Evolutionary conservation across 129 eudicot genomes (phyloP), one percentile per base, ranked within the genome.

Genomic region (Mikania micrantha): DNA sequence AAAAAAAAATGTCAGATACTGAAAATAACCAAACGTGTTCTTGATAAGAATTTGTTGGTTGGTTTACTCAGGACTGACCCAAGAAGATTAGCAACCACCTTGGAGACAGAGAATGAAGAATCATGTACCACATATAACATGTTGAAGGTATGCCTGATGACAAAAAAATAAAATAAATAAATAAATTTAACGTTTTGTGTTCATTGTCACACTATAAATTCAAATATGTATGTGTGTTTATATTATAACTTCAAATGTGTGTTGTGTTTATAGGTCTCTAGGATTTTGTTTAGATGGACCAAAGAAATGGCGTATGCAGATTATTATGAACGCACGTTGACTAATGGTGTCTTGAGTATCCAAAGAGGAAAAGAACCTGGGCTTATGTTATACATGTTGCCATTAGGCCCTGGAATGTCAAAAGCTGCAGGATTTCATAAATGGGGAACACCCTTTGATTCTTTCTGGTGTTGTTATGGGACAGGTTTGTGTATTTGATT

Each of bases 401-500:
- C 98, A 40, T 67, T 85, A 49, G 87, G 74, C 21, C 89, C 70
- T 9, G 98, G 98, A 42, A 79, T 65, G 45, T 92, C 98, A 16
- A 92, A 92, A 77, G 91, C 85, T 7, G 27, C 59, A n/a, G 81
- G 91, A 74, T 82, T 78, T 61, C 96, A 86, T 76, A 78, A 83
- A 44, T 92, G 98, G 98, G 98, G 98, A 34, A 76, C 85, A 4
- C 66, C 74, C 78, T 84, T 80, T 44, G 22, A 80, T 49, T 73
- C 80, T 35, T 92, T 92, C 69, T 92, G 98, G 98, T 92, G 98
- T 42, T 92, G 98, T 81, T 92, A 92, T 75, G 98, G 96, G 48
- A 88, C 98, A 75, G 98, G 98, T 87, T 75, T 11, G 39, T 28
- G 45, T 17, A 41, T 34, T 20, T 71, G 3, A 13, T 7, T 64